Evolutionary conservation across 345 rosid species (phyloP), one percentile per base, ranked within the genome.

Genomic region (Boechera stricta): DNA sequence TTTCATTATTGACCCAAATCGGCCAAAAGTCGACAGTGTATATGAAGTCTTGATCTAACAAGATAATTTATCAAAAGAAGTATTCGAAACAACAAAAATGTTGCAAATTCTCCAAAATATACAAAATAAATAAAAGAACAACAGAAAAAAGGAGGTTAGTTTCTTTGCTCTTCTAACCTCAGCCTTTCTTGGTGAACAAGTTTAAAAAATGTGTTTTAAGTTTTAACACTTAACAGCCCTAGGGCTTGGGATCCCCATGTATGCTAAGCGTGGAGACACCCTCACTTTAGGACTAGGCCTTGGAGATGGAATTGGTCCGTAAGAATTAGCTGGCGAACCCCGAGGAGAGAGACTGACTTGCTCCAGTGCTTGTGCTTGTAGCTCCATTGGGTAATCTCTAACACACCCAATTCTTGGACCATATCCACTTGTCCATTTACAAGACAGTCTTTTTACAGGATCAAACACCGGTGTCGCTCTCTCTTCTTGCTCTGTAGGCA

Each of bases 401-500:
- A 90, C 91, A 72, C 92, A 88, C 21, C 92, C 90, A 59, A 90
- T 88, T 57, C 96, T 82, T 16, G 96, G 89, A 21, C 96, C 91
- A 49, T 82, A 56, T 28, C 91, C 96, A 67, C 89, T 90, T 6
- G 81, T 67, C 96, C 96, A 90, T 72, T 87, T 90, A 81, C 96
- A 84, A 26, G 92, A 83, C 72, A 90, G 62, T 21, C 86, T 83
- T 73, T 78, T 86, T 7, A 72, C 62, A 58, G 77, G 35, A 64
- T 83, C 85, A 64, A 82, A 81, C 44, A 71, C 74, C 1, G 81
- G 73, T 64, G 80, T 84, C 45, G 63, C 77, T 59, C 36, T 56
- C 51, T 71, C 69, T 58, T 73, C 75, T 33, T 63, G 52, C 54
- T 71, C 72, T 70, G 59, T 32, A 16, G 75, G 67, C 36, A 39